Conservation (phyloP, 2,329 filamentous ascomycete genomes). For the Aspergillus sp. region DNA sequence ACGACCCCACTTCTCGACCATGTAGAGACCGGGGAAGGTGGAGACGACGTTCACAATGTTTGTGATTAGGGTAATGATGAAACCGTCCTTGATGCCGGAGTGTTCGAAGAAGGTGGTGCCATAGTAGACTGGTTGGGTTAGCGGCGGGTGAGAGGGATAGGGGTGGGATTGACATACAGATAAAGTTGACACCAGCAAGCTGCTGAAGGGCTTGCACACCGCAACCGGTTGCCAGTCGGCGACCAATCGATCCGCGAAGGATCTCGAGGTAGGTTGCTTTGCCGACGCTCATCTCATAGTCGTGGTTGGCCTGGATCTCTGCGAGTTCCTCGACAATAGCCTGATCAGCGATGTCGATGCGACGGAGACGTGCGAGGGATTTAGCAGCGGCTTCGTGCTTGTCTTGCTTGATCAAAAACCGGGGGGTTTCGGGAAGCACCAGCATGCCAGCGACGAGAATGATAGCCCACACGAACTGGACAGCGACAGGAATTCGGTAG, state of each 20-base stretch:
- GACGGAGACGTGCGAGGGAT: constrained; percentile 63
- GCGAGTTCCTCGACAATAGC: constrained; percentile 71
- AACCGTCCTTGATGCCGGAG: constrained; percentile 39
- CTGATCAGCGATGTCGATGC: constrained; percentile 61
- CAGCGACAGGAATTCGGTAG: constrained; percentile 73
- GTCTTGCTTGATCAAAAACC: constrained; percentile 76
- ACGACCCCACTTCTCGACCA: constrained; percentile 47
- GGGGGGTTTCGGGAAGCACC: constrained; percentile 75
- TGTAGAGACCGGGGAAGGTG: constrained; percentile 44
- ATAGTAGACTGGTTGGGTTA: constrained; percentile 25
- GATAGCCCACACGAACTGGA: constrained; percentile 76
- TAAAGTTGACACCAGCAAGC: constrained; percentile 40
- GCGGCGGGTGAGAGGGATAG: neutral
- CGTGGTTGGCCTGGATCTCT: constrained; percentile 83
- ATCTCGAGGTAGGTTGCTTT: constrained; percentile 29
- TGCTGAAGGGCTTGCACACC: constrained; percentile 37
- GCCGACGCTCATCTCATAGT: constrained; percentile 62
- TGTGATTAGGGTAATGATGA: constrained; percentile 45
- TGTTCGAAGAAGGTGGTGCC: constrained; percentile 37
- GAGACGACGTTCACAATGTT: constrained; percentile 44
- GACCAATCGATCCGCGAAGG: neutral
- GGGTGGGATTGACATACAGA: constrained; percentile 15
- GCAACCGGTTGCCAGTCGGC: constrained; percentile 34
- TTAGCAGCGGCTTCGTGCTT: constrained; percentile 59
- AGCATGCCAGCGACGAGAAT: constrained; percentile 68